Evolutionary conservation across 2,329 filamentous ascomycete species (phyloP), one percentile per base, ranked within the genome.

Genomic region (Clonostachys rhizophaga): DNA sequence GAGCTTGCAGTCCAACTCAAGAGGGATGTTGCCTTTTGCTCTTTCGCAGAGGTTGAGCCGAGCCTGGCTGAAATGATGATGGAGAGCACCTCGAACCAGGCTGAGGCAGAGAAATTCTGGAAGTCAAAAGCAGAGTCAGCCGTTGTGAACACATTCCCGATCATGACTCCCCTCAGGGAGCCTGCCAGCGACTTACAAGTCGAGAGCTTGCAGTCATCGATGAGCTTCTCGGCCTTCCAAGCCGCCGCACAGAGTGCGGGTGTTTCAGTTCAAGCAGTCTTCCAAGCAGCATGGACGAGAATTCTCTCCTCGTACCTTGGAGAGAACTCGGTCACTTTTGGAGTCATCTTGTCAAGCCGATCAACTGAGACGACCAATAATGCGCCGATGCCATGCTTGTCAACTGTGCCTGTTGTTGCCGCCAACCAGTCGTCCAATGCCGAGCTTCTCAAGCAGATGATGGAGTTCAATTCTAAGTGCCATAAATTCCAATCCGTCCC

Each of bases 211-310:
- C 42, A 34, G 3, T 54, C 33, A 76, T 73, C 46, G 50, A 62
- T 70, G 7, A 57, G 71, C 0, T 63, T 77, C 2, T 51, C 60
- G 0, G 55, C 68, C 0, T 63, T 95, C 1, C 79, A 85, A 45
- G 55, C 63, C 2, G 69, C 69, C 10, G 87, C 86, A 43, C 76
- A 72, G 36, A 51, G 65, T 2, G 64, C 72, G 1, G 82, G 83
- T n/a, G 72, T 86, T n/a, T 89, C 89, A 0, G 63, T 95, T 12
- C 90, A 95, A 63, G 84, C 86, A 5, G 77, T 82, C 2, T 78
- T 89, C 0, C 87, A 95, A 61, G 85, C 84, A 4, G 80, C 88
- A 3, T 96, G 91, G 91, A 77, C 86, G 3, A 75, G 83, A 8
- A 58, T 96, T 1, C 71, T 96, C 1, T 76, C 87, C 1, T 79